Percentiles rank a stretch among this genome's conserved stretches.
Conservation (phyloP, 352 stramenopile species). For the Phytophthora pini region DNA sequence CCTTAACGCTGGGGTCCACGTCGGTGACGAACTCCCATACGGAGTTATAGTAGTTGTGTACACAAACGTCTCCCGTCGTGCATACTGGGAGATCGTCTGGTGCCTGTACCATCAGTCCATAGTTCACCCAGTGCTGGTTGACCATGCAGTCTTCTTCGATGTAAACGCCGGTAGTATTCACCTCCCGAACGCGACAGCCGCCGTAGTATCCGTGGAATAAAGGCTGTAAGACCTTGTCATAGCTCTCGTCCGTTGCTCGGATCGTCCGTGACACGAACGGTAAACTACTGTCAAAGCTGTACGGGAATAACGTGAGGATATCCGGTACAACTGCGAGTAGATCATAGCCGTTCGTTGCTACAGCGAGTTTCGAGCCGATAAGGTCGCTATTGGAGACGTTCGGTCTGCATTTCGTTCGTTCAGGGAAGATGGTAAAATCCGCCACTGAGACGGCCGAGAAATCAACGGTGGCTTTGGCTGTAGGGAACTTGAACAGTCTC, state of each 20-base stretch:
- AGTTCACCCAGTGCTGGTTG: constrained; percentile 18
- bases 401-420: constrained; percentile 12
- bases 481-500: constrained; percentile 17
- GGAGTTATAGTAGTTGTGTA: constrained; percentile 34
- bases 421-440: constrained; percentile 23
- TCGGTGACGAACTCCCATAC: constrained; percentile 15
- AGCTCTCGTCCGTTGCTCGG: background rate
- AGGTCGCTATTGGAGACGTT: constrained; percentile 14
- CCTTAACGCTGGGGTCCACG: background rate
- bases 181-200: constrained; percentile 14
- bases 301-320: constrained; percentile 19
- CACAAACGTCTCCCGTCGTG: constrained; percentile 16
- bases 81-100: constrained; percentile 22
- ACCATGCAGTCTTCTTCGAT: constrained; percentile 11
- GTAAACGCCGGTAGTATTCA: constrained; percentile 18
- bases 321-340: constrained; percentile 8
- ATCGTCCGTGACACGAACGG: constrained; percentile 6
- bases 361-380: constrained; percentile 6
- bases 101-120: constrained; percentile 21
- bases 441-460: constrained; percentile 17
- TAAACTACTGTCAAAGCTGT: constrained; percentile 10
- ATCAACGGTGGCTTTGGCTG: constrained; percentile 7
- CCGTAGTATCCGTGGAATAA: constrained; percentile 23
- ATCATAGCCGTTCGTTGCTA: constrained; percentile 14
- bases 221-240: constrained; percentile 5